phyloP scores from a whole-genome alignment of 164 flowering plant genomes.

The Dillenia suffruticosa region DNA sequence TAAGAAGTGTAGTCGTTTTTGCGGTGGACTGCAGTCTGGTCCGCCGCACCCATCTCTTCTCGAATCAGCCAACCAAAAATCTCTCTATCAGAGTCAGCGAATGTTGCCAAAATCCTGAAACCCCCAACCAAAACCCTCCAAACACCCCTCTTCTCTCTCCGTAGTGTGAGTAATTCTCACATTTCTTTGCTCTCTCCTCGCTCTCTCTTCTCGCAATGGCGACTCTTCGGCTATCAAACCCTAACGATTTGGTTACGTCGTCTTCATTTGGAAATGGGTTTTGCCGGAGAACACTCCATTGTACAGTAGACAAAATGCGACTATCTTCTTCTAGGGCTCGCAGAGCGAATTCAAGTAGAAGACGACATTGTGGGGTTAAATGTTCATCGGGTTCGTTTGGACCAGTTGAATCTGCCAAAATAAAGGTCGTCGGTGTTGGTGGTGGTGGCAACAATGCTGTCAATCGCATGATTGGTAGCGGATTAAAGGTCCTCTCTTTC shows the following conservation, averaged over 20 bases:
- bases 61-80: too few relatives aligned
- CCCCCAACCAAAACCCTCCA: too few relatives aligned
- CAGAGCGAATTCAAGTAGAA: slow-evolving; percentile 6
- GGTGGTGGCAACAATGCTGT: slow-evolving; percentile 99
- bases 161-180: neutral
- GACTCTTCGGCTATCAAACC: slow-evolving; percentile 34
- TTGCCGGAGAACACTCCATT: slow-evolving; percentile 9
- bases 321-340: slow-evolving; percentile 6
- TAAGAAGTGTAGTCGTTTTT: too few relatives aligned
- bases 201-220: slow-evolving; percentile 21
- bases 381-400: slow-evolving; percentile 43
- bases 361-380: slow-evolving; percentile 2
- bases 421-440: slow-evolving; percentile 97
- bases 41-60: too few relatives aligned
- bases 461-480: slow-evolving; percentile 95
- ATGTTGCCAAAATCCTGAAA: too few relatives aligned
- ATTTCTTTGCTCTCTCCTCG: too few relatives aligned
- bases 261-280: slow-evolving; percentile 20
- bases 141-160: neutral
- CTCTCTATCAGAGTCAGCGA: too few relatives aligned
- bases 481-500: slow-evolving; percentile 50
- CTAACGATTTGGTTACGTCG: slow-evolving; percentile 27
- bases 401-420: slow-evolving; percentile 74
- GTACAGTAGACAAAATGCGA: neutral
- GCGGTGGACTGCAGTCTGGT: too few relatives aligned